Conservation (phyloP, 768 basidiomycete species). For the Favolaschia claudopus region DNA sequence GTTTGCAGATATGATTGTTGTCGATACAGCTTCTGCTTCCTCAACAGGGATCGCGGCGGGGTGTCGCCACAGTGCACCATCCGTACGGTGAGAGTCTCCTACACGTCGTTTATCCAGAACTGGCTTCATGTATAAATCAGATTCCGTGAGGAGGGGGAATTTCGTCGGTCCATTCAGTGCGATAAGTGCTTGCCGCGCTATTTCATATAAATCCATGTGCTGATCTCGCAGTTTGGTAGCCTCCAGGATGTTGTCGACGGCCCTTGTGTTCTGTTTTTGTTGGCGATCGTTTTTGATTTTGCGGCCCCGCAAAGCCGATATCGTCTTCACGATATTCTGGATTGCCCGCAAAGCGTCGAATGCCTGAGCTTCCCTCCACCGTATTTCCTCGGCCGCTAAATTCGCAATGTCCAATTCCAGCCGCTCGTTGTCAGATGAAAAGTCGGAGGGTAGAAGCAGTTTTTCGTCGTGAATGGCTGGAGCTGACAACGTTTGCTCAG, state of each 20-base stretch:
- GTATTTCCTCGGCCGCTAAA: not conserved
- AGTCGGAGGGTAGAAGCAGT: conserved; percentile 2
- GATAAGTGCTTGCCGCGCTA: not conserved
- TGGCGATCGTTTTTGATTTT: not conserved
- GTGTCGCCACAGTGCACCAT: not conserved
- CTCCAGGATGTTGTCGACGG: not conserved
- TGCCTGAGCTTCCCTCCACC: not conserved
- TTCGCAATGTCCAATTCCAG: not conserved
- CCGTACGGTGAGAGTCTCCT: not conserved
- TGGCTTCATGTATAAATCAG: not conserved
- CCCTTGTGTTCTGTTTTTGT: not conserved
- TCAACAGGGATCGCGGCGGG: not conserved
- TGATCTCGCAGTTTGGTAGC: not conserved
- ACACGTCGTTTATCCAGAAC: not conserved
- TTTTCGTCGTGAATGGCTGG: not conserved
- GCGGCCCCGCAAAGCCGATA: not conserved
- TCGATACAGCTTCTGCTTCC: not conserved
- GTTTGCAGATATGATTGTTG: not conserved
- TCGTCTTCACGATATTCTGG: not conserved
- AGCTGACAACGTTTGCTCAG: not conserved
- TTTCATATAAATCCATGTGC: not conserved
- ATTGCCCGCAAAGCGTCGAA: conserved; percentile 1
- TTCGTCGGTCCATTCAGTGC: not conserved
- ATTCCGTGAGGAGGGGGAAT: not conserved
- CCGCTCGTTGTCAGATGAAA: not conserved